These are phyloP conservation scores for Mycena vitilis DNA, from an alignment of 768 basidiomycete species.

Conservation along the genomic window DNA sequence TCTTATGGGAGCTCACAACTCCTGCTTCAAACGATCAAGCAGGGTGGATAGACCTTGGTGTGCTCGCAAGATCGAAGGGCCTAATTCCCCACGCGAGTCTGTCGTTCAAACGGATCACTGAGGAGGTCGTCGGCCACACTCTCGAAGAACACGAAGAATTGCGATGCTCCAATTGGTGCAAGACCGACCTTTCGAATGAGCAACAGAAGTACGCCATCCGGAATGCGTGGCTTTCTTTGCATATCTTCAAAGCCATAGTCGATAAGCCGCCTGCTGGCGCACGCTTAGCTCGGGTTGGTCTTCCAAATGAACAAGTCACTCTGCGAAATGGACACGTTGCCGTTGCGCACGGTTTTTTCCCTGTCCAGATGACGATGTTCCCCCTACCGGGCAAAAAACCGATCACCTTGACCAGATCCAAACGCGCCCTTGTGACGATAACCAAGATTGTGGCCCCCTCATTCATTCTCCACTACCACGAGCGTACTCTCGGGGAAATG, in stretches of 20 bases:
- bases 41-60: slow-evolving; percentile 9
- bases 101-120: neutral
- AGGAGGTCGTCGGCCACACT: neutral
- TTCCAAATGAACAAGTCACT: neutral
- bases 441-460: neutral
- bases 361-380: neutral
- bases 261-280: neutral
- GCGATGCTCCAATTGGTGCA: slow-evolving; percentile 7
- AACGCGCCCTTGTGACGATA: neutral
- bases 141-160: neutral
- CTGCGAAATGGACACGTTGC: neutral
- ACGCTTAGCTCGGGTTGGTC: neutral
- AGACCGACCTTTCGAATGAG: neutral
- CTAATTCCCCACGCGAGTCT: neutral
- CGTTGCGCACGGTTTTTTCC: slow-evolving; percentile 6
- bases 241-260: slow-evolving; percentile 5
- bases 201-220: slow-evolving; percentile 6
- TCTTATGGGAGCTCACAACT: neutral
- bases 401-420: neutral
- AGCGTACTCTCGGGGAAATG: neutral
- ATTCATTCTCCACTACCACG: slow-evolving; percentile 6
- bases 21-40: neutral
- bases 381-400: neutral
- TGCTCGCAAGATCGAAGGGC: slow-evolving; percentile 1
- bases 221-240: slow-evolving; percentile 8